Evolutionary conservation across 2,329 filamentous ascomycete species (phyloP), one percentile per base, ranked within the genome.

Genomic region (Plenodomus biglobosus): DNA sequence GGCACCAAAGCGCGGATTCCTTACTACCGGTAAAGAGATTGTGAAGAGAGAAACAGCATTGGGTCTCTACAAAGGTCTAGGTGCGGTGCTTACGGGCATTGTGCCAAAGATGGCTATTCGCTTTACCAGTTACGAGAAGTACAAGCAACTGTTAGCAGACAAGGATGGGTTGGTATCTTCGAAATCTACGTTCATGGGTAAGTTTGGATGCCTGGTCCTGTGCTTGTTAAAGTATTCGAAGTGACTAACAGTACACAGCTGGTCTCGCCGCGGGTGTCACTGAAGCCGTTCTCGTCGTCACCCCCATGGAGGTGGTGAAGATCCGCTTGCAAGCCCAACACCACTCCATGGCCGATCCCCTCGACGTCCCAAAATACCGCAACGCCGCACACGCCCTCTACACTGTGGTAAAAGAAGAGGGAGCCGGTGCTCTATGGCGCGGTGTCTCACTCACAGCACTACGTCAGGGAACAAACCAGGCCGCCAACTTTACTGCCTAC

Each of bases 71-170:
- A 99, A 99, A 79, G 94, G 94, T 59, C 83, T 99, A n/a, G 94
- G 94, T 53, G 94, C 94, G 46, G 94, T 99, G 36, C 74, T 97
- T 50, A 96, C 92, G 19, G 94, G 94, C 59, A 99, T 99, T 72
- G 85, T 99, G 18, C 94, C 94, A 46, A 99, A 99, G 77, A 99
- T 99, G 94, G 94, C 94, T 53, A 99, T 97, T 72, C 89, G 94
- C 34, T 99, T 99, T 77, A 96, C 92, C 40, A 95, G 90, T 46
- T 99, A 97, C 75, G 94, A 97, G 74, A 85, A 83, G 70, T 99
- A 97, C 76, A 97, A 97, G 82, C 85, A 90, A 70, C 53, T 87
- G 53, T 79, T 96, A 19, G 85, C 89, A 37, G 80, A 90, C 72
- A 76, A 82, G 57, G 68, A 84, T 2, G 88, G 90, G 37, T 66